Evolutionary conservation across 805 yeast genomes (phyloP).

Genomic region (Yarrowia sp.): DNA sequence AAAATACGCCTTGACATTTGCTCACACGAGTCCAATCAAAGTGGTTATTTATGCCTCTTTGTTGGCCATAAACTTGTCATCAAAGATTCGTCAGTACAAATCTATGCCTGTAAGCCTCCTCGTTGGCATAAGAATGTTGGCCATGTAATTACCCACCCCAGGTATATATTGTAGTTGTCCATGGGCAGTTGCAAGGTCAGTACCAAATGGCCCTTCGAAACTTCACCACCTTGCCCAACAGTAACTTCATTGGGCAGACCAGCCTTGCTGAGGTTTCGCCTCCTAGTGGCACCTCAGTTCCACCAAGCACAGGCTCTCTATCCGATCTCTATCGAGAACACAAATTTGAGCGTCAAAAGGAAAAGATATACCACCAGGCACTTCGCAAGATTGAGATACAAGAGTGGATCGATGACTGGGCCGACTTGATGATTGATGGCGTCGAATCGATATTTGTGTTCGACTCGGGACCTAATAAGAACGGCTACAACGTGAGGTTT

Average conservation of each 20-base stretch:
- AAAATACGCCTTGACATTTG: too few relatives aligned
- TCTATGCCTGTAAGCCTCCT: neutral
- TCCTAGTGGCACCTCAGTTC: slow-evolving; percentile 13
- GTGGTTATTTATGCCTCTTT: neutral
- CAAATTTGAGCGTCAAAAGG: slow-evolving; percentile 18
- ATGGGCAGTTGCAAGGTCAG: neutral
- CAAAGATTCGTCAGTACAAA: neutral
- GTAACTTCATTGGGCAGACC: slow-evolving; percentile 19
- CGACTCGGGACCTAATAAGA: slow-evolving; percentile 15
- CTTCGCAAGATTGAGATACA: slow-evolving; percentile 20
- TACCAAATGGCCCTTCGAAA: slow-evolving; percentile 9
- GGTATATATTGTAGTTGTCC: slow-evolving; percentile 7
- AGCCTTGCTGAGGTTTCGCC: slow-evolving; percentile 7
- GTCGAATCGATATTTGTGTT: slow-evolving; percentile 15
- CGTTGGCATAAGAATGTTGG: neutral
- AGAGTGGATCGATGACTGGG: slow-evolving; percentile 36
- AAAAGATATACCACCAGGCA: slow-evolving; percentile 4
- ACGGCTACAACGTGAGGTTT: slow-evolving; percentile 32
- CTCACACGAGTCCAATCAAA: too few relatives aligned
- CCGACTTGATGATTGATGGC: slow-evolving; percentile 4
- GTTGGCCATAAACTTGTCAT: neutral
- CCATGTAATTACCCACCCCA: neutral
- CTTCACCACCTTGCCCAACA: slow-evolving; percentile 28
- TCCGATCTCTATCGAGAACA: slow-evolving; percentile 19
- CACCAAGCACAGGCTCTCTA: slow-evolving; percentile 10